Evolutionary conservation across 2,329 filamentous ascomycete genomes (phyloP), one percentile per base, ranked within the genome.

Genomic region (Exophiala viscosa): DNA sequence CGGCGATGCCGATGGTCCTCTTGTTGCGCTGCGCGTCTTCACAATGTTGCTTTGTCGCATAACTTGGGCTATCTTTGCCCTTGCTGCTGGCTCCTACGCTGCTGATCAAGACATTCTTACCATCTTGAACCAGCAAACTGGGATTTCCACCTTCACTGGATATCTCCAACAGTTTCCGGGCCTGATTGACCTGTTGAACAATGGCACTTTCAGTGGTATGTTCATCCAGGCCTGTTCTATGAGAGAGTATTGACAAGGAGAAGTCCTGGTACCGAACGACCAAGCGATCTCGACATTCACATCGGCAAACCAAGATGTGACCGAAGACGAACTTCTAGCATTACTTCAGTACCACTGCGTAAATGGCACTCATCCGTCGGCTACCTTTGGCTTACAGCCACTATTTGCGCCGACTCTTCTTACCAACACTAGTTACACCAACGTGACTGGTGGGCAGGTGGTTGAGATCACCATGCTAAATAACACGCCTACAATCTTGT

Each of bases 391-490:
- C 31, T 44, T 53, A 13, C 57, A 64, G 39, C 71, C 73, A 34
- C 61, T 64, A 8, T 80, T 81, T 60, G 62, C 74, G 1, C 73
- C 73, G 11, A 78, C 76, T 2, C 64, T 77, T 6, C 68, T 86
- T 48, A 77, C 69, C 14, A 75, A 81, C 57, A 45, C 69, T 17
- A 68, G 71, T 0, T 85, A 77, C 64, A 71, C 77, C 58, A 83
- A 83, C 51, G 75, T 86, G 9, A 81, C 79, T 2, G 79, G 76
- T 32, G 82, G 81, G 1, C 83, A 86, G 64, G 72, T 78, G 8
- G 75, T 85, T 3, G 70, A 80, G 54, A 72, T 72, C 3, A 60
- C 70, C n/a, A 55, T 62, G 2, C 50, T 66, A 4, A 71, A 75
- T 39, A 67, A 69, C 28, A 71, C 72, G 5, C 74, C 79, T 1